Evolutionary conservation across 2,329 filamentous ascomycete genomes (phyloP), one percentile per base, ranked within the genome.

Genomic region (Aspergillus neoniger): DNA sequence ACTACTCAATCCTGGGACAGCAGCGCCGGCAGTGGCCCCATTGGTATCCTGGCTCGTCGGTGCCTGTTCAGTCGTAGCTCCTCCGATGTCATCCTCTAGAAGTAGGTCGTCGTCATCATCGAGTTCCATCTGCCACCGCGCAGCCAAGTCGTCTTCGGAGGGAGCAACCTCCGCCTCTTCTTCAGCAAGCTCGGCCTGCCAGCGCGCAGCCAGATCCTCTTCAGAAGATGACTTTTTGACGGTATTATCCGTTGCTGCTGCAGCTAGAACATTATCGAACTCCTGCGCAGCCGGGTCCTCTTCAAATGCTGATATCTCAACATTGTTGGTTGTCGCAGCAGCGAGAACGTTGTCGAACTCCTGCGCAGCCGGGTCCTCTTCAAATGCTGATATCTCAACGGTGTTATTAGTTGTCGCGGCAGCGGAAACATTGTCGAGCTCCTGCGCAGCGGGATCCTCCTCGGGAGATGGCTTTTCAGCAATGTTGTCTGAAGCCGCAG

Each of bases 51-150:
- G 65, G 47, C 64, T 68, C 3, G 63, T 55, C 32, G 65, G 43
- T 47, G 69, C 67, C 39, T 69, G 52, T 38, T 65, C 60, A 12
- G 62, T 56, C 30, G 63, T 49, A 5, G 65, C 43, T 69, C 74
- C 62, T 63, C 70, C 60, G 62, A 68, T 59, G 57, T 81, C 81
- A 4, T 83, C 82, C 59, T 93, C 92, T 6, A 96, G 88, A 9
- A 97, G 79, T 62, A 97, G 90, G 0, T 91, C 92, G 66, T 93
- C 93, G 49, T 90, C 87, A 23, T 88, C 87, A 51, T 73, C 70
- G 14, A 87, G 81, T 50, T 80, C 80, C 17, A 80, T 79, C 55
- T 85, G 72, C 67, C 73, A 84, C 72, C 62, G 92, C 87, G 65
- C 93, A 89, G 90, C 88, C 47, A 95, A 76, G 69, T 94, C 90